A percentile compares a stretch with the other conserved stretches of the same genome.
Evolutionary conservation across 257 asterid genomes (phyloP).

Genomic region (Leptodermis oblonga): DNA sequence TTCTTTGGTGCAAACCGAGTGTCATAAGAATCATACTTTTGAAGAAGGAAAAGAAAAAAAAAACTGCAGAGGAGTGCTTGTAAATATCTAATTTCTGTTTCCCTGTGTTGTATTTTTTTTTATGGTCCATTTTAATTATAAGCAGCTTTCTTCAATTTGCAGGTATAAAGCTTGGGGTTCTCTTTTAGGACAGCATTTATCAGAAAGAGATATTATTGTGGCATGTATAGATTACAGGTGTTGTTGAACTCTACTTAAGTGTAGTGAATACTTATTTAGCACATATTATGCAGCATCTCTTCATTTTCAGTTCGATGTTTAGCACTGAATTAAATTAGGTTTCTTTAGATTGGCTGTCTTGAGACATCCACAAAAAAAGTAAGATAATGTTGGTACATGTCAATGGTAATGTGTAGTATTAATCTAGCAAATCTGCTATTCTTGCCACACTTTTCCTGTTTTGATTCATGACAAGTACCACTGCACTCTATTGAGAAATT

Average conservation of each 20-base stretch:
- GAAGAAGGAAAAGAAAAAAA: no score
- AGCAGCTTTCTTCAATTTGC: slow-evolving; percentile 24
- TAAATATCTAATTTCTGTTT: not conserved
- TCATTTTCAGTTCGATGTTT: not conserved
- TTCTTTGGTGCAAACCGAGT: no score
- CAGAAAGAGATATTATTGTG: slow-evolving; percentile 91
- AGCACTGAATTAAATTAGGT: not conserved
- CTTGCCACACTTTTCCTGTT: not conserved
- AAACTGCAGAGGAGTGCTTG: no score
- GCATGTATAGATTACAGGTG: slow-evolving; percentile 99
- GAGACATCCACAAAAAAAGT: not conserved
- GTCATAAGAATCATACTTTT: no score
- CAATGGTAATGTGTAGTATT: not conserved
- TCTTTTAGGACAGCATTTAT: slow-evolving; percentile 80
- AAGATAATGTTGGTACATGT: not conserved
- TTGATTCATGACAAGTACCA: not conserved
- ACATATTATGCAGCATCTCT: not conserved
- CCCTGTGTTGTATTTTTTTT: not conserved
- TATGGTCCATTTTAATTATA: slow-evolving; percentile 7
- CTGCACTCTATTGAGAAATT: not conserved
- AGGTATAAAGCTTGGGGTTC: slow-evolving; percentile 99
- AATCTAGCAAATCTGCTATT: not conserved
- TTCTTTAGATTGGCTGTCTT: not conserved
- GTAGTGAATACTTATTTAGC: not conserved
- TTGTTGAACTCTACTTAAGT: slow-evolving; percentile 8